Evolutionary conservation across 352 stramenopile genomes (phyloP).

Genomic region (Phytophthora meadii): DNA sequence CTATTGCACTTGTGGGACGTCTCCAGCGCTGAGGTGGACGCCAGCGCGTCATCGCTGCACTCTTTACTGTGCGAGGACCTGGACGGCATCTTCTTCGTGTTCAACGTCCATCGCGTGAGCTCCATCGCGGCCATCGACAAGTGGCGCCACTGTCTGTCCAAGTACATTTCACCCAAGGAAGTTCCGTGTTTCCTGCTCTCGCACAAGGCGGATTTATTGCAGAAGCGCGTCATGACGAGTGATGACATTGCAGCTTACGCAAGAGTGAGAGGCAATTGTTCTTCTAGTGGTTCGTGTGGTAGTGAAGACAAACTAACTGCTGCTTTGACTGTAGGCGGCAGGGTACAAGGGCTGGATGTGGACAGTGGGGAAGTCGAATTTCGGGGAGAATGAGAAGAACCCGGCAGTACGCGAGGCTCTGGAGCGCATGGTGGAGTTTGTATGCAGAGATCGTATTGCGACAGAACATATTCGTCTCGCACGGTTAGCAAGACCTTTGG

Average conservation of each 20-base stretch:
- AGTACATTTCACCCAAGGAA: slow-evolving; percentile 80
- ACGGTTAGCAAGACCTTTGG: slow-evolving; percentile 34
- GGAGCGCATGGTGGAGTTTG: slow-evolving; percentile 76
- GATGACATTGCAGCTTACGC: slow-evolving; percentile 86
- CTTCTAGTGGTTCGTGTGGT: not conserved
- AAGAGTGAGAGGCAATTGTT: slow-evolving; percentile 25
- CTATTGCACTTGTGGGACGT: slow-evolving; percentile 84
- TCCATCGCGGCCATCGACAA: slow-evolving; percentile 87
- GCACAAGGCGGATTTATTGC: slow-evolving; percentile 85
- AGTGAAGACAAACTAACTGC: not conserved
- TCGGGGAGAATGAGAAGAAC: slow-evolving; percentile 87
- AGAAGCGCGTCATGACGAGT: slow-evolving; percentile 88
- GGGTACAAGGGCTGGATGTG: slow-evolving; percentile 88
- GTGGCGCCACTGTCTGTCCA: slow-evolving; percentile 75
- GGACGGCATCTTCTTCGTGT: slow-evolving; percentile 89
- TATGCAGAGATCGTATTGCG: slow-evolving; percentile 47
- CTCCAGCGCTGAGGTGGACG: slow-evolving; percentile 76
- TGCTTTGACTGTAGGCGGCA: slow-evolving; percentile 40
- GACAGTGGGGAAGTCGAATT: slow-evolving; percentile 77
- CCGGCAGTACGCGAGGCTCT: slow-evolving; percentile 76
- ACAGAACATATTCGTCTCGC: slow-evolving; percentile 40
- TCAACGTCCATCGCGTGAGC: slow-evolving; percentile 89
- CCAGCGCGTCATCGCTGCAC: slow-evolving; percentile 65
- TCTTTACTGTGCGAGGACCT: slow-evolving; percentile 78
- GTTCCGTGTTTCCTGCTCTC: slow-evolving; percentile 81